Evolutionary conservation across 768 basidiomycete genomes (phyloP).

Genomic region (Nidularia sp.): DNA sequence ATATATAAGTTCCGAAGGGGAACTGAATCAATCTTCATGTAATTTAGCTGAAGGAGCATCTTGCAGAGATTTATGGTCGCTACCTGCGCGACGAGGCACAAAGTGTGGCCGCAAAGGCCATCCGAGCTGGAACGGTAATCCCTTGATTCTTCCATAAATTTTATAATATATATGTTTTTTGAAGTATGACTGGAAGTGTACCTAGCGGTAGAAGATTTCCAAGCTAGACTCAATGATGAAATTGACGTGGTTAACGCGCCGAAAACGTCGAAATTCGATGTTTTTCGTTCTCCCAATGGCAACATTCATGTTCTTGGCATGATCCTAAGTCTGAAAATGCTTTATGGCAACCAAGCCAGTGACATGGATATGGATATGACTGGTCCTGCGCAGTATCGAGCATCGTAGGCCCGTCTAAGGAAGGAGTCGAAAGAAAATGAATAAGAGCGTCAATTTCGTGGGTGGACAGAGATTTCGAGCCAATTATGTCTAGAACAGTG

Average conservation of each 20-base stretch:
- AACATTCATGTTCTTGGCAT: not conserved
- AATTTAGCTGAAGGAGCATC: not conserved
- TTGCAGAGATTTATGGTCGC: constrained; percentile 34
- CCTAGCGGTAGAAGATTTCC: not conserved
- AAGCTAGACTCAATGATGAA: not conserved
- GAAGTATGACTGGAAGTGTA: not conserved
- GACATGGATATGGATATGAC: not conserved
- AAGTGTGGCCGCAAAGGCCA: constrained; percentile 49
- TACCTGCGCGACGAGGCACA: constrained; percentile 56
- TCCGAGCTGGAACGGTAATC: constrained; percentile 36
- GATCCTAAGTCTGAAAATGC: not conserved
- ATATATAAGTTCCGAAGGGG: not conserved
- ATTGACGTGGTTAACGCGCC: not conserved
- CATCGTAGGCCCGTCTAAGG: not conserved
- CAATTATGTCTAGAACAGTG: not conserved
- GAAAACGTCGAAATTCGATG: no score
- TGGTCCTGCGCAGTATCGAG: not conserved
- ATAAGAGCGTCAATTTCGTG: not conserved
- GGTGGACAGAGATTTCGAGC: not conserved
- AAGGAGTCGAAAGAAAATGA: not conserved
- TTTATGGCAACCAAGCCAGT: not conserved
- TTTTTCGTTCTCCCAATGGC: no score
- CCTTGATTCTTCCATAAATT: constrained; percentile 19
- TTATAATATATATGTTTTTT: not conserved
- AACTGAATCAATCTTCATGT: not conserved